phyloP scores from a whole-genome alignment of 441 rosid genomes.

The Metrosideros polymorpha region DNA sequence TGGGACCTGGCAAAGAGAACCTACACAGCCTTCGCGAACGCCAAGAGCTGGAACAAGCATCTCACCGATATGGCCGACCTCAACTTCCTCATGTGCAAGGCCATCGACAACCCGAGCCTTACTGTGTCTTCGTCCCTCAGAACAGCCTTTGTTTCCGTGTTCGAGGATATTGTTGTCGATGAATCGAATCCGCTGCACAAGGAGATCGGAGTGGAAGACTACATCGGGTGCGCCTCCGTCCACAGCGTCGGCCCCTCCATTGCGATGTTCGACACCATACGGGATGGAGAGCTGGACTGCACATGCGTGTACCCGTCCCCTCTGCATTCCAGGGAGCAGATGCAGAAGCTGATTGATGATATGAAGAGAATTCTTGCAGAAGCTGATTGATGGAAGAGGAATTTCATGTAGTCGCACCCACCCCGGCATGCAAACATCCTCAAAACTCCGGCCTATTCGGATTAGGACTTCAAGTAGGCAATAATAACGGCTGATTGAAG shows the following conservation, averaged over 20 bases:
- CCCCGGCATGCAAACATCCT: not conserved
- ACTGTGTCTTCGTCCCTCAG: slow-evolving; percentile 60
- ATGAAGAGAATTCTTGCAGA: slow-evolving; percentile 54
- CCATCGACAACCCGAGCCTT: slow-evolving; percentile 68
- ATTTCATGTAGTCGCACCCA: not conserved
- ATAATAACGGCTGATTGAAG: not conserved
- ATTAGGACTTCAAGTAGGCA: not conserved
- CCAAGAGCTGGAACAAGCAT: slow-evolving; percentile 65
- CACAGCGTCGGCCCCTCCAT: slow-evolving; percentile 77
- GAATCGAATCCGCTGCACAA: slow-evolving; percentile 12
- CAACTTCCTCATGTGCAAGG: slow-evolving; percentile 78
- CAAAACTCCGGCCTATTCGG: not conserved
- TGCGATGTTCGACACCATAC: slow-evolving; percentile 64
- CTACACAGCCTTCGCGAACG: slow-evolving; percentile 26
- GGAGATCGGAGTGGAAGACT: slow-evolving; percentile 44
- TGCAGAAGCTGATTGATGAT: slow-evolving; percentile 39
- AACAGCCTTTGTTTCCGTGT: slow-evolving; percentile 64
- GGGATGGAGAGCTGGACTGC: slow-evolving; percentile 56
- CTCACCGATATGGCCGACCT: slow-evolving; percentile 78
- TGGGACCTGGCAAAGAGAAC: slow-evolving; percentile 73
- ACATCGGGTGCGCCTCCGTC: slow-evolving; percentile 61
- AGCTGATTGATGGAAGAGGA: not conserved
- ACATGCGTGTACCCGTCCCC: slow-evolving; percentile 75
- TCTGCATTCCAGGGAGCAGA: slow-evolving; percentile 78
- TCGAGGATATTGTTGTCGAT: slow-evolving; percentile 56